phyloP scores from a whole-genome alignment of 176 grass and related monocot species.

The Musa beccarii region DNA sequence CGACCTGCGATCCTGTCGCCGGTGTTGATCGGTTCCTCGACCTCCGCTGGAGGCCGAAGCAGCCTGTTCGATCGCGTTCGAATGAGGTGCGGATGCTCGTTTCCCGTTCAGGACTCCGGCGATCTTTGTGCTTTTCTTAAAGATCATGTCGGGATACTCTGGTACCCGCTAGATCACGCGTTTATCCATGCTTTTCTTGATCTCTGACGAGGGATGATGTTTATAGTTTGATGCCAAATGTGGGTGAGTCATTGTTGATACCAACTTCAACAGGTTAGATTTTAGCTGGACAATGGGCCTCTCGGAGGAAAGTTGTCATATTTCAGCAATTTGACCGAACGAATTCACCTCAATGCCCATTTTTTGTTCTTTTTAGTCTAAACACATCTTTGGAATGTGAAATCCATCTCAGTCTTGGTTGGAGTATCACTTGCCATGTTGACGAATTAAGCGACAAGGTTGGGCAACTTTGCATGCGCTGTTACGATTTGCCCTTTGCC shows the following conservation, averaged over 20 bases:
- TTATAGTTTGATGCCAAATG: not conserved
- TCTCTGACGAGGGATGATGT: not conserved
- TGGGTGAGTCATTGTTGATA: not conserved
- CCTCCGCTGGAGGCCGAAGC: not conserved
- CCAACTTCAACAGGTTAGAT: constrained; percentile 1
- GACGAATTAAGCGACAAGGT: not conserved
- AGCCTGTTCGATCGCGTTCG: constrained; percentile 13
- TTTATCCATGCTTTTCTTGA: too few relatives aligned
- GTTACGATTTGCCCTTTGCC: not conserved
- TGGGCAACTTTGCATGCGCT: not conserved
- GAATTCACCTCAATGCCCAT: too few relatives aligned
- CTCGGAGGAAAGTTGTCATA: not conserved
- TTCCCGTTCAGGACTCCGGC: not conserved
- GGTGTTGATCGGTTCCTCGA: not conserved
- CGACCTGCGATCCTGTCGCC: not conserved
- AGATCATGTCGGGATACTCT: not conserved
- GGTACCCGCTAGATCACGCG: too few relatives aligned
- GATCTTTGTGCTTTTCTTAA: not conserved
- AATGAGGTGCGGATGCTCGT: constrained; percentile 13
- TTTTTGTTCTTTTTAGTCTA: not conserved
- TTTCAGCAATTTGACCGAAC: not conserved
- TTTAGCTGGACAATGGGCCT: not conserved
- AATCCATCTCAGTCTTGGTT: not conserved
- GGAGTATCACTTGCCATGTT: not conserved
- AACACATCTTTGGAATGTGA: not conserved